Evolutionary conservation across 129 eudicot genomes (phyloP), one percentile per base, ranked within the genome.

Genomic region (Centrapalus pauciflorus): DNA sequence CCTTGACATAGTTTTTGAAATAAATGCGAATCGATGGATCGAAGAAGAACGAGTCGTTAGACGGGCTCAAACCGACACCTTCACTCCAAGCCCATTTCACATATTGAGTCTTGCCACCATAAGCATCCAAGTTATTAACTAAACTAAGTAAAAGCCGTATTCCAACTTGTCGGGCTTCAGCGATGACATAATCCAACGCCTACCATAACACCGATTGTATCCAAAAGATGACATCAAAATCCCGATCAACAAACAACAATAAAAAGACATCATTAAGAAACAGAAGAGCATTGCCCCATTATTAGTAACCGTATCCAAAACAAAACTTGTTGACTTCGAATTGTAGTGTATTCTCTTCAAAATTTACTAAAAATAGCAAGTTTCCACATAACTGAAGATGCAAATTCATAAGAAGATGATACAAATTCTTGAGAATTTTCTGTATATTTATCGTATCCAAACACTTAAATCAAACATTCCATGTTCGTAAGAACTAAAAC

Each of bases 31-130:
- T 93, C 10, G 96, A 79, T 64, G 96, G 95, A 75, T 93, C 95
- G 27, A 77, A 85, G 60, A 93, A 93, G 87, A 93, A 93, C 0
- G 98, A 86, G 71, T 93, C 98, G 32, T 86, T 84, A 8, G 98
- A 93, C 40, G 98, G 72, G 68, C 95, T 85, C 54, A 93, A 61
- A 55, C 89, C 87, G 1, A 88, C 95, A 55, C 98, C 98, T 69
- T 86, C 98, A 74, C 77, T 81, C 94, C 91, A 84, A 20, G 98
- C 98, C 96, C 98, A 93, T 76, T 84, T 82, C 4, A 93, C 98
- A 60, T 93, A 93, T 60, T 84, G 95, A 24, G 95, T 86, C 77
- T 93, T 93, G 63, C 98, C 98, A 71, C 98, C 98, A 26, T 85
- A 93, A 20, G 95, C 90, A 67, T 88, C 85, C 84, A 93, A 82